Evolutionary conservation across 768 basidiomycete genomes (phyloP).

Genomic region (Omphalotus guepiniiformis): DNA sequence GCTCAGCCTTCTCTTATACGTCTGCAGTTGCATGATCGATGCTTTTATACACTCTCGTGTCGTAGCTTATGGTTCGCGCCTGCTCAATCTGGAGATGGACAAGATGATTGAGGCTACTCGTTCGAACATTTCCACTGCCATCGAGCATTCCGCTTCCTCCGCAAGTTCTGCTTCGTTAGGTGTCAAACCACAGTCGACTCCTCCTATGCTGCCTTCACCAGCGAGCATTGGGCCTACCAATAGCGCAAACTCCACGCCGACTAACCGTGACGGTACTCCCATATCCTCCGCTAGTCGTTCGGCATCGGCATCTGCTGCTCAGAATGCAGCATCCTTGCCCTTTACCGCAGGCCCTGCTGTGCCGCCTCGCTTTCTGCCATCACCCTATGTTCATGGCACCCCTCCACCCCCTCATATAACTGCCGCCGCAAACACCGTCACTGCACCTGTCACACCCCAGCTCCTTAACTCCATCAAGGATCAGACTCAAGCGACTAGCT

Average conservation of each 20-base stretch:
- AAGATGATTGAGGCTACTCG: conserved; percentile 31
- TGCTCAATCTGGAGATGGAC: conserved; percentile 37
- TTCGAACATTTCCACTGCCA: conserved; percentile 37
- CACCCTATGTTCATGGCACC: background rate
- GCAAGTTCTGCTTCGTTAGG: conserved; percentile 25
- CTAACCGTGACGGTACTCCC: conserved; percentile 56
- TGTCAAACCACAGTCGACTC: conserved; percentile 43
- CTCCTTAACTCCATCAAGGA: conserved; percentile 41
- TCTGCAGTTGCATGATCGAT: conserved; percentile 70
- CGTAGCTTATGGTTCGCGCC: conserved; percentile 29
- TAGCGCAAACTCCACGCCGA: conserved; percentile 78
- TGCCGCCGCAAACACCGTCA: conserved; percentile 38
- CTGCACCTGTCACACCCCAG: conserved; percentile 40
- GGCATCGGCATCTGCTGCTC: conserved; percentile 25
- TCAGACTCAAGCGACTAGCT: conserved; percentile 31
- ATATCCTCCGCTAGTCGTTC: conserved; percentile 32
- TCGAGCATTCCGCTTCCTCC: conserved; percentile 26
- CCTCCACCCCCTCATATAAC: conserved; percentile 40
- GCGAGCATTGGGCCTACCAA: conserved; percentile 62
- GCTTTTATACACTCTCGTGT: conserved; percentile 62
- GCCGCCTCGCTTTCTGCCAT: conserved; percentile 24
- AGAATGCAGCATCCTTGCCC: conserved; percentile 8
- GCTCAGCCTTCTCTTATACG: conserved; percentile 19
- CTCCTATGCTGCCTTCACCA: conserved; percentile 77
- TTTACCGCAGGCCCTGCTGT: conserved; percentile 25